Evolutionary conservation across 495 filamentous ascomycete genomes (phyloP).

Genomic region (Corynascus novoguineensis): DNA sequence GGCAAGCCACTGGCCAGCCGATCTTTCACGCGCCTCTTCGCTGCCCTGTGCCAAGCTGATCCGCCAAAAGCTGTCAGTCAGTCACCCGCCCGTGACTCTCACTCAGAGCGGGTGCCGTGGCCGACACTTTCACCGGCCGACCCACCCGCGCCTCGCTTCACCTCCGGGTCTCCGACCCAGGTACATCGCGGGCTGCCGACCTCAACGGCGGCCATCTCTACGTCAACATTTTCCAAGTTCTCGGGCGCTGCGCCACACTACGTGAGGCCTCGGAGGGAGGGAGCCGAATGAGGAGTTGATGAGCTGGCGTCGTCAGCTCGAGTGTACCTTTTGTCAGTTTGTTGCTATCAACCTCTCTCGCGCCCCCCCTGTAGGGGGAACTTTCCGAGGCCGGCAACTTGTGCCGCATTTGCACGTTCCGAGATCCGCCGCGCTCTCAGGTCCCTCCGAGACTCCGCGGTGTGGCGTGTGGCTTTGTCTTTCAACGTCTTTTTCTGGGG

Average conservation of each 20-base stretch:
- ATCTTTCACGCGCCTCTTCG: neutral
- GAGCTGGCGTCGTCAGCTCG: neutral
- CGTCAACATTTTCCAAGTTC: neutral
- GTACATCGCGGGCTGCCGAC: conserved; percentile 1
- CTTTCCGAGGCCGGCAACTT: neutral
- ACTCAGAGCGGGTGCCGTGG: neutral
- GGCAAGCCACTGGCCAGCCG: conserved; percentile 7
- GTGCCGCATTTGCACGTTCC: conserved; percentile 5
- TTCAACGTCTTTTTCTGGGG: neutral
- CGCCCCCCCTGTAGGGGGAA: neutral
- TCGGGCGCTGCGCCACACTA: neutral
- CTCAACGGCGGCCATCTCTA: conserved; percentile 6
- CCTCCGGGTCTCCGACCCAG: conserved; percentile 10
- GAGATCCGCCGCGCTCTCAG: neutral
- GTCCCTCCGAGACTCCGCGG: neutral
- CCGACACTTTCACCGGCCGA: conserved; percentile 7
- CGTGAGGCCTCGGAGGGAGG: conserved; percentile 16
- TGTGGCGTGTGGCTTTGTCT: neutral
- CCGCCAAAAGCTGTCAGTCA: neutral
- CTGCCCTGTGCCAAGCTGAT: neutral
- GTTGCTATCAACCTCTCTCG: neutral
- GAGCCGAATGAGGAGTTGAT: neutral
- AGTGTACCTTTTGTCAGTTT: too few species aligned
- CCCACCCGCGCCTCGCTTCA: conserved; percentile 3
- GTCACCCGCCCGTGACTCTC: neutral